phyloP scores from a whole-genome alignment of 2,329 filamentous ascomycete genomes.

The Fusarium poae region DNA sequence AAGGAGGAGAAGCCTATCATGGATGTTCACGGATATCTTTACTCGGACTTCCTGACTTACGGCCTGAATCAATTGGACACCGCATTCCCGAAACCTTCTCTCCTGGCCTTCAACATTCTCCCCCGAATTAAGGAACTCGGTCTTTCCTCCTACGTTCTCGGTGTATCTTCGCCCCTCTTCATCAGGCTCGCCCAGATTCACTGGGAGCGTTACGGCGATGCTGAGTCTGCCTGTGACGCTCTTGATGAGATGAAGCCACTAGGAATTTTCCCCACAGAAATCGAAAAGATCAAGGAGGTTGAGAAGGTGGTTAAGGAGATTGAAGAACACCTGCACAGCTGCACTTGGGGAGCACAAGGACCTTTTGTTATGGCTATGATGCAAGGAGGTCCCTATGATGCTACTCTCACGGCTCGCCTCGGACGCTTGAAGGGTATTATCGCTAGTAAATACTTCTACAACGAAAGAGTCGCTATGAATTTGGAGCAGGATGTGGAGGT shows the following conservation, averaged over 20 bases:
- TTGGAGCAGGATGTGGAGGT: neutral
- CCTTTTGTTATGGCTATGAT: conserved; percentile 57
- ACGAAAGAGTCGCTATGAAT: conserved; percentile 1
- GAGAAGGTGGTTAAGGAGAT: conserved; percentile 49
- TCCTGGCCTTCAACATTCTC: conserved; percentile 70
- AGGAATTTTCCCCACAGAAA: conserved; percentile 69
- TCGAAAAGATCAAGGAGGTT: conserved; percentile 52
- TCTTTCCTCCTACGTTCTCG: conserved; percentile 77
- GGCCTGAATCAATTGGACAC: conserved; percentile 69
- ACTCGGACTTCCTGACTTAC: conserved; percentile 70
- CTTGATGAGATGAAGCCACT: conserved; percentile 75
- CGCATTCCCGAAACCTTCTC: conserved; percentile 69
- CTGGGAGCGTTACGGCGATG: conserved; percentile 72
- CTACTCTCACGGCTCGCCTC: conserved; percentile 44
- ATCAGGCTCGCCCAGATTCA: conserved; percentile 73
- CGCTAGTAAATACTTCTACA: conserved; percentile 17
- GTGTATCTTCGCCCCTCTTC: conserved; percentile 77
- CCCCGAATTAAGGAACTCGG: conserved; percentile 77
- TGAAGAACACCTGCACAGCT: conserved; percentile 53
- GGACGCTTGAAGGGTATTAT: conserved; percentile 13
- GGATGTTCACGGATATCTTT: conserved; percentile 73
- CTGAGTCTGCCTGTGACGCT: conserved; percentile 65
- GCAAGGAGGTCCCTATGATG: conserved; percentile 54
- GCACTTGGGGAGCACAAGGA: conserved; percentile 55
- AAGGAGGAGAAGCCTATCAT: conserved; percentile 57